Conservation (phyloP, 2,329 filamentous ascomycete genomes). For the Simplicillium aogashimaense region DNA sequence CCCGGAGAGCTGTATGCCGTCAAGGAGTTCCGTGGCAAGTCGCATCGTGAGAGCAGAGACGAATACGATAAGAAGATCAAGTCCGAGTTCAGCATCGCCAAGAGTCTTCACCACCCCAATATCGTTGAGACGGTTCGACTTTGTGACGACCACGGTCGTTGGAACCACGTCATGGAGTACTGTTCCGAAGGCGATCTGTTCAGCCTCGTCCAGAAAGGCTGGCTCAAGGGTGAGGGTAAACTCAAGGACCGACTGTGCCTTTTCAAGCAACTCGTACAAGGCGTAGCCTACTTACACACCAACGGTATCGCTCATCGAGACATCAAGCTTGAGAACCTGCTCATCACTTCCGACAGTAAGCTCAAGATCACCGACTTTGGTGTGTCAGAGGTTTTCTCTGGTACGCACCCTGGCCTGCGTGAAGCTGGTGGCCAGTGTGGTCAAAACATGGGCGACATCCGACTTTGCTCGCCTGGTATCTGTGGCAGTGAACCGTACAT, state of each 20-base stretch:
- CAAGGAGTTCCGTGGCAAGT: conserved; percentile 75
- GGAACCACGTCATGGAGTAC: conserved; percentile 92
- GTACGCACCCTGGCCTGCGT: conserved; percentile 68
- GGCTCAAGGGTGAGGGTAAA: conserved; percentile 55
- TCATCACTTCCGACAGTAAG: conserved; percentile 69
- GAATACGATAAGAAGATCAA: conserved; percentile 87
- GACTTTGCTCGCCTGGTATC: conserved; percentile 67
- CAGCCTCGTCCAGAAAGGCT: conserved; percentile 60
- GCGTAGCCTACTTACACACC: conserved; percentile 70
- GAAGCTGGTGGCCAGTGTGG: conserved; percentile 66
- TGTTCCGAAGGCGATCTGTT: conserved; percentile 77
- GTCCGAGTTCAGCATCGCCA: conserved; percentile 80
- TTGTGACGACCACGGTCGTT: conserved; percentile 63
- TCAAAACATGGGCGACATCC: conserved; percentile 59
- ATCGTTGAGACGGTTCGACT: conserved; percentile 73
- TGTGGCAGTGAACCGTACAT: conserved; percentile 83
- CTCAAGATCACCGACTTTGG: conserved; percentile 91
- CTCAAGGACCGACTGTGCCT: conserved; percentile 66
- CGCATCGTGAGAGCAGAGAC: conserved; percentile 54
- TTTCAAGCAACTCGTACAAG: conserved; percentile 82
- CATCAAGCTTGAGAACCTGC: conserved; percentile 80
- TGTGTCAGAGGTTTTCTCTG: conserved; percentile 76
- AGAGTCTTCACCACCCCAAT: conserved; percentile 77
- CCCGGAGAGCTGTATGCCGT: conserved; percentile 65
- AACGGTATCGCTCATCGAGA: conserved; percentile 86